These are phyloP conservation scores for Fragosphaeria purpurea DNA, from an alignment of 2,329 filamentous ascomycete species.

Conservation along the genomic window DNA sequence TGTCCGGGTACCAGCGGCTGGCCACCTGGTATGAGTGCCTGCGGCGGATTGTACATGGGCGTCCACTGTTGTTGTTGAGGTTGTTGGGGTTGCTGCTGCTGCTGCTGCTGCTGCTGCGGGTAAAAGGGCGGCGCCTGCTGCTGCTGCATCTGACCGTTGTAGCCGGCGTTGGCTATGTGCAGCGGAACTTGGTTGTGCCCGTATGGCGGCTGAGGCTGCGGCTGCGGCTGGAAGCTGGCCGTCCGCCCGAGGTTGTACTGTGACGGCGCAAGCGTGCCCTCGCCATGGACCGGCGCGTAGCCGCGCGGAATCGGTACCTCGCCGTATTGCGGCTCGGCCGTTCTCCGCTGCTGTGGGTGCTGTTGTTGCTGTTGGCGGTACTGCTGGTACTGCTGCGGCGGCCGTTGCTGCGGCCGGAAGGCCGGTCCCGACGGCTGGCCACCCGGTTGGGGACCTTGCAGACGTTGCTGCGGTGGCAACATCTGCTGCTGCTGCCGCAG, in stretches of 20 bases:
- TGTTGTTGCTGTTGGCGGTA: background rate
- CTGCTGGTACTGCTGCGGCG: background rate
- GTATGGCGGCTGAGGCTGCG: background rate
- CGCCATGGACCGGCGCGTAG: slow-evolving; percentile 27
- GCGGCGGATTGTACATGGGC: background rate
- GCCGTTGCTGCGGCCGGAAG: slow-evolving; percentile 1
- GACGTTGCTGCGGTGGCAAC: background rate
- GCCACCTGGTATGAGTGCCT: background rate
- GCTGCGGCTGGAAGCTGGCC: background rate
- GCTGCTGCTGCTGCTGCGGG: background rate
- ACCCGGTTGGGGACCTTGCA: background rate
- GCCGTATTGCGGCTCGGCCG: slow-evolving; percentile 24
- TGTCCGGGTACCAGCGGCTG: no score
- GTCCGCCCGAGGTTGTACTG: slow-evolving; percentile 14
- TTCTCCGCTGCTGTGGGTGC: background rate
- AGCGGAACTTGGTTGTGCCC: background rate
- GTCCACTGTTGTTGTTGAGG: slow-evolving; percentile 1
- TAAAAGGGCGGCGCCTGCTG: background rate
- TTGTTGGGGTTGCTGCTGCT: background rate
- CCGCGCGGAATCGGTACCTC: slow-evolving; percentile 27
- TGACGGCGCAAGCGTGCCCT: slow-evolving; percentile 21
- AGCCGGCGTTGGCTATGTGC: no score
- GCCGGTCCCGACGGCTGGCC: background rate
- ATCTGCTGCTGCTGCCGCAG: slow-evolving; percentile 1
- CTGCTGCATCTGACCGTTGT: background rate